Evolutionary conservation across 352 stramenopile species (phyloP).

Genomic region (Globisporangium echinulatum): DNA sequence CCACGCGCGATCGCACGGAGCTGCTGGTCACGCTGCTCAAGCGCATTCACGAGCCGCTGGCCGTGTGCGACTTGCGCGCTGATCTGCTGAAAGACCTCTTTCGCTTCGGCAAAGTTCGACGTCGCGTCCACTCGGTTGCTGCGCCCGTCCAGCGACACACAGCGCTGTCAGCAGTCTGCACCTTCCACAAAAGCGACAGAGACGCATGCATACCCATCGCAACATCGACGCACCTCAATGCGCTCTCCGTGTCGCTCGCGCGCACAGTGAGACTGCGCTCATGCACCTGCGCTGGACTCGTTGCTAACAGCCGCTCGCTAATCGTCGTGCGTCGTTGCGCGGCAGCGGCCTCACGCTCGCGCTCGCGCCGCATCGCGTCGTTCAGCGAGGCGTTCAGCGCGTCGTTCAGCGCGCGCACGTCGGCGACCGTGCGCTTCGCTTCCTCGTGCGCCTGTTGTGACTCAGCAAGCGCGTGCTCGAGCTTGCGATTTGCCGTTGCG

Average conservation of each 20-base stretch:
- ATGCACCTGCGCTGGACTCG: too few relatives aligned
- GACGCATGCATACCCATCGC: too few relatives aligned
- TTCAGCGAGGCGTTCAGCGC: not conserved
- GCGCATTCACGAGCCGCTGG: too few relatives aligned
- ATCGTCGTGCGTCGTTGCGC: too few relatives aligned
- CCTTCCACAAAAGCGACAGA: too few relatives aligned
- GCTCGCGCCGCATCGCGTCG: not conserved
- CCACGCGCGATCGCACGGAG: not conserved
- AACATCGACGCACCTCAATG: too few relatives aligned
- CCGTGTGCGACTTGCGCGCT: not conserved
- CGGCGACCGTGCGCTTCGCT: not conserved
- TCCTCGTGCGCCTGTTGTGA: not conserved
- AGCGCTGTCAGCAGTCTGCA: too few relatives aligned
- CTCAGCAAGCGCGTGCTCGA: not conserved
- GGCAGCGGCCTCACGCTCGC: too few relatives aligned
- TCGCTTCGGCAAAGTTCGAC: not conserved
- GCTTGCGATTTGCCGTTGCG: not conserved
- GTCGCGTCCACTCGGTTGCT: not conserved
- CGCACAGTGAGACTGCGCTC: too few relatives aligned
- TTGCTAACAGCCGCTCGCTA: too few relatives aligned
- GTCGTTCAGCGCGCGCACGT: not conserved
- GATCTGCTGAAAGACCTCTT: conserved; percentile 5
- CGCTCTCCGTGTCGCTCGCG: too few relatives aligned
- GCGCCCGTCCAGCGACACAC: not conserved
- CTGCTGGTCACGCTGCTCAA: not conserved